A percentile compares a stretch with the other conserved stretches of the same genome.
phyloP scores from a whole-genome alignment of 805 yeast species.

The Candida argentea region DNA sequence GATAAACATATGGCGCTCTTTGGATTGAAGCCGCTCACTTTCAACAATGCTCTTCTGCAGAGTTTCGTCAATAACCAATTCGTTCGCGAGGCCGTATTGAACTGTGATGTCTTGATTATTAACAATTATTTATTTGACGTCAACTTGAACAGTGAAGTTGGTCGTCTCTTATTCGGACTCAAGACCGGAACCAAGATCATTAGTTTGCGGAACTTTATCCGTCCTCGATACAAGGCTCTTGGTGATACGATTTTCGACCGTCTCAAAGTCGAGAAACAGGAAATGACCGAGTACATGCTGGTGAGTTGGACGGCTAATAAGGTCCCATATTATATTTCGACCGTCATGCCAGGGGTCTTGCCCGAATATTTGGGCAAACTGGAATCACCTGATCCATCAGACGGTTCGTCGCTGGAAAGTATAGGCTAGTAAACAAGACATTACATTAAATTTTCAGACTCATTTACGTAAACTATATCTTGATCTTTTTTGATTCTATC shows the following conservation, averaged over 20 bases:
- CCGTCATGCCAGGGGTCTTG: slow-evolving; percentile 38
- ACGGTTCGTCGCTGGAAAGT: too few relatives aligned
- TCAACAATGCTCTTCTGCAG: slow-evolving; percentile 50
- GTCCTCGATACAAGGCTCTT: slow-evolving; percentile 61
- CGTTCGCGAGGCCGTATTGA: slow-evolving; percentile 44
- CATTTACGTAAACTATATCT: background rate
- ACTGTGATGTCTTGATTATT: slow-evolving; percentile 63
- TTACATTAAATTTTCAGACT: too few relatives aligned
- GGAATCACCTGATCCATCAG: slow-evolving; percentile 1
- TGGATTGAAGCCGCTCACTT: slow-evolving; percentile 52
- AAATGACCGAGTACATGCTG: slow-evolving; percentile 54
- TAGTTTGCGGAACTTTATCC: slow-evolving; percentile 69
- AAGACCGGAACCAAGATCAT: slow-evolving; percentile 71
- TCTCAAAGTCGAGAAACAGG: slow-evolving; percentile 49
- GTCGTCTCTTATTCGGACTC: slow-evolving; percentile 51
- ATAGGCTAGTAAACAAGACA: too few relatives aligned
- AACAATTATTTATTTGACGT: slow-evolving; percentile 81
- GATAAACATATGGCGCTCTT: slow-evolving; percentile 45
- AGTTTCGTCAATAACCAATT: slow-evolving; percentile 60
- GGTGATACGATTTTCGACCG: slow-evolving; percentile 52
- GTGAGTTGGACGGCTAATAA: slow-evolving; percentile 91
- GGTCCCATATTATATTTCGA: slow-evolving; percentile 67
- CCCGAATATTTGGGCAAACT: slow-evolving; percentile 24
- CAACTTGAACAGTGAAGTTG: slow-evolving; percentile 58
- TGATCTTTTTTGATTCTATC: slow-evolving; percentile 2